Evolutionary conservation across 306 rosid species (phyloP).

Genomic region (Cyamopsis tetragonoloba): DNA sequence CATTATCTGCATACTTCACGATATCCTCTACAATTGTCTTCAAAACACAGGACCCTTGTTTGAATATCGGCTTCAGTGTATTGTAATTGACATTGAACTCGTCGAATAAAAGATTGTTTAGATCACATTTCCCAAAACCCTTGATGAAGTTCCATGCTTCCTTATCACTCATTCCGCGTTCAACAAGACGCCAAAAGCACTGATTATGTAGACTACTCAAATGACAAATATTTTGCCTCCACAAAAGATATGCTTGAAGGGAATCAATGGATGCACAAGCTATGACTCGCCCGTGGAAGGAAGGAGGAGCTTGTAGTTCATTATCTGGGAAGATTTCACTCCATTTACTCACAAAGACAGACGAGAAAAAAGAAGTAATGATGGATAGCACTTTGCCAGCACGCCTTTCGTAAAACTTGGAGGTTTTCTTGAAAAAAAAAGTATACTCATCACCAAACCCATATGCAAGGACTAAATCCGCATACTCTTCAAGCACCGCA

Average conservation of each 20-base stretch:
- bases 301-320: conserved; percentile 54
- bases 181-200: conserved; percentile 66
- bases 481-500: conserved; percentile 51
- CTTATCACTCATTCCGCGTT: conserved; percentile 48
- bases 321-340: conserved; percentile 47
- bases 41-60: conserved; percentile 76
- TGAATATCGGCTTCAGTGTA: conserved; percentile 46
- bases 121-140: conserved; percentile 52
- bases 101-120: conserved; percentile 57
- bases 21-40: conserved; percentile 53
- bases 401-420: conserved; percentile 72
- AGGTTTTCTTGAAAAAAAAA: conserved; percentile 66
- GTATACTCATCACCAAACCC: conserved; percentile 72
- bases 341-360: conserved; percentile 61
- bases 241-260: conserved; percentile 72
- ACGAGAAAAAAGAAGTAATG: conserved; percentile 64
- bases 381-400: conserved; percentile 74
- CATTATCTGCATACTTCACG: conserved; percentile 61
- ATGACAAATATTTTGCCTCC: conserved; percentile 84
- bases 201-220: conserved; percentile 52
- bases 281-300: conserved; percentile 54
- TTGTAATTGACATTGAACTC: conserved; percentile 61
- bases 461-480: conserved; percentile 65
- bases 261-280: conserved; percentile 61
- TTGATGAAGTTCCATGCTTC: conserved; percentile 48